Evolutionary conservation across 306 rosid species (phyloP).

Genomic region (Parietaria judaica): DNA sequence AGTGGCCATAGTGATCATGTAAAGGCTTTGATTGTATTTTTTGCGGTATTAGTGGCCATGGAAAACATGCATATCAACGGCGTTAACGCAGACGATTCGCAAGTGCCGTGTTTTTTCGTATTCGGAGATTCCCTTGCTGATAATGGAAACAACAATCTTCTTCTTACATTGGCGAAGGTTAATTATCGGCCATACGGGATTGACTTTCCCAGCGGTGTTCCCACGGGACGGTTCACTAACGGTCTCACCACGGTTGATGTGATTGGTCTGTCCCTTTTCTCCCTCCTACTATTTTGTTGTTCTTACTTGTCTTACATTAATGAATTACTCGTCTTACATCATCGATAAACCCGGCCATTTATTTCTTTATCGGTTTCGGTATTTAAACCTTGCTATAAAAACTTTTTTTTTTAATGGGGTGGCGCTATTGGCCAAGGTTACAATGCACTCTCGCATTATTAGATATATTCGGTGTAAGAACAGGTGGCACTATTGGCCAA

Average conservation of each 20-base stretch:
- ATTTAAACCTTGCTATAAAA: too few relatives aligned
- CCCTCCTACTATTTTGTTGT: too few relatives aligned
- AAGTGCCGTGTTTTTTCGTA: slow-evolving; percentile 35
- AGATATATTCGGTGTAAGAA: too few relatives aligned
- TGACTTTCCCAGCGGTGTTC: slow-evolving; percentile 26
- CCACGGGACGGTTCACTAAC: slow-evolving; percentile 53
- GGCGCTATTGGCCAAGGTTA: too few relatives aligned
- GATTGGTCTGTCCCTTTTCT: slow-evolving; percentile 13
- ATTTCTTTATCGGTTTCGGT: too few relatives aligned
- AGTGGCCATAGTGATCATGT: background rate
- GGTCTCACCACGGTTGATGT: slow-evolving; percentile 29
- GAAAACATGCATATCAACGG: background rate
- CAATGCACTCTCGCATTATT: too few relatives aligned
- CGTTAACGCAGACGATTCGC: slow-evolving; percentile 7
- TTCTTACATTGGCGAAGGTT: slow-evolving; percentile 12
- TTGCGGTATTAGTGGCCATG: background rate
- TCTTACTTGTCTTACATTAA: too few relatives aligned
- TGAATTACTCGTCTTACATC: too few relatives aligned
- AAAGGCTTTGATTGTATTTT: slow-evolving; percentile 1
- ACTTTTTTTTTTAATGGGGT: too few relatives aligned
- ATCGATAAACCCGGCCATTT: too few relatives aligned
- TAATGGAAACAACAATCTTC: slow-evolving; percentile 48
- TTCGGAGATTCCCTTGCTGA: slow-evolving; percentile 54
- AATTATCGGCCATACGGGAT: slow-evolving; percentile 50
- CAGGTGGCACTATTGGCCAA: too few relatives aligned